A percentile compares a stretch with the other conserved stretches of the same genome.
Evolutionary conservation across 2,329 filamentous ascomycete genomes (phyloP).

Genomic region (Neurospora sp.): DNA sequence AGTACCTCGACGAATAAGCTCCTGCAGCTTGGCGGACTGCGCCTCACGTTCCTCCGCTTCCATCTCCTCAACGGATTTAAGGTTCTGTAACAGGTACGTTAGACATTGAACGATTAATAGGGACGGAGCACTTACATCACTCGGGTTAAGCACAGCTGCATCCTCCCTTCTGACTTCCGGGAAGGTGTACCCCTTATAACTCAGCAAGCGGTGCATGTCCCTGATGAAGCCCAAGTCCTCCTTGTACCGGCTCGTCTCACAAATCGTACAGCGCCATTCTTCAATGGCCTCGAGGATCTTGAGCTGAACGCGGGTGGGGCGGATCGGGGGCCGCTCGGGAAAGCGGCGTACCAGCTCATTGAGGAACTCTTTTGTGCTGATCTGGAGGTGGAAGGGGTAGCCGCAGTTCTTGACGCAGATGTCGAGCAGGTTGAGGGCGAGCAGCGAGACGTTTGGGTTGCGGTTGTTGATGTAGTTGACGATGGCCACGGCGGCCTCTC

Average conservation of each 20-base stretch:
- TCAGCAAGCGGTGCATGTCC: conserved; percentile 92
- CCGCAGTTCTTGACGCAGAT: conserved; percentile 99
- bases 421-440: conserved; percentile 86
- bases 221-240: conserved; percentile 92
- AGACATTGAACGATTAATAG: conserved; percentile 11
- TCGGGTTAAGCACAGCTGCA: conserved; percentile 91
- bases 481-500: conserved; percentile 88
- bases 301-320: conserved; percentile 76
- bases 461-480: conserved; percentile 94
- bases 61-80: conserved; percentile 97
- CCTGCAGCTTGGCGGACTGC: conserved; percentile 95
- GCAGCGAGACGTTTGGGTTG: conserved; percentile 87
- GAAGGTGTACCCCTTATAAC: conserved; percentile 95
- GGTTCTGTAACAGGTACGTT: conserved; percentile 49
- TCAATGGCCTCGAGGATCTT: conserved; percentile 94
- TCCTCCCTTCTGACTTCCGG: conserved; percentile 88
- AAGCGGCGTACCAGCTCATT: conserved; percentile 96
- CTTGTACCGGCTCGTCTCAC: conserved; percentile 94
- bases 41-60: conserved; percentile 92
- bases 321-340: conserved; percentile 82
- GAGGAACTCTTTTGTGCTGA: conserved; percentile 96
- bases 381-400: conserved; percentile 97
- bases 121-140: conserved; percentile 61
- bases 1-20: conserved; percentile 83
- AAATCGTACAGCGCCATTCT: conserved; percentile 97